Evolutionary conservation across 2,329 filamentous ascomycete species (phyloP).

Genomic region (Penicillium aurantiogriseum): DNA sequence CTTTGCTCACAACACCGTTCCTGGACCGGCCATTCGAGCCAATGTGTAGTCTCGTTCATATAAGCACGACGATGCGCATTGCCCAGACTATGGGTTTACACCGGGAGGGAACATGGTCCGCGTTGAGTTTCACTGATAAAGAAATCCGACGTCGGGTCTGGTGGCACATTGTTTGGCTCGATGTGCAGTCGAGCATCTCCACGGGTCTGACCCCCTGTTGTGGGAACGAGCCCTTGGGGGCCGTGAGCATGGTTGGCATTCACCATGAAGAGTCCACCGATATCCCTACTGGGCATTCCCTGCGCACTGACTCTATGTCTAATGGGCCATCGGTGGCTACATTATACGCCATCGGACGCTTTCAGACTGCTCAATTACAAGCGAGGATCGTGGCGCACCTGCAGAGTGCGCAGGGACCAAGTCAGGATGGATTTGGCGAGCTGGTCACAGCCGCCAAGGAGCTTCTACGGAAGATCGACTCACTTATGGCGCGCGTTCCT

Average conservation of each 20-base stretch:
- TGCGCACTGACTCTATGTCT: background rate
- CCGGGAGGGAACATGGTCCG: background rate
- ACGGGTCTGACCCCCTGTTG: conserved; percentile 19
- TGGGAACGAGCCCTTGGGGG: background rate
- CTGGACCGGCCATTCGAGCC: background rate
- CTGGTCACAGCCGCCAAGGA: background rate
- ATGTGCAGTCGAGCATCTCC: conserved; percentile 21
- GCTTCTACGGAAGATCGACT: background rate
- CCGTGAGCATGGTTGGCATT: background rate
- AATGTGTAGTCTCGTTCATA: background rate
- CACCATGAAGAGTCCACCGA: background rate
- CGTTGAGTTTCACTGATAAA: conserved; percentile 7
- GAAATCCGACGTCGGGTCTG: conserved; percentile 13
- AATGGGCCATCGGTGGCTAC: background rate
- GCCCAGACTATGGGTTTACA: background rate
- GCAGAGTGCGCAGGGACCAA: background rate
- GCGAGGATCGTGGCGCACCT: background rate
- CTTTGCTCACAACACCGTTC: background rate
- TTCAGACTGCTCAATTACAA: background rate
- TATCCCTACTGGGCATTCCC: background rate
- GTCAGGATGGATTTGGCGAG: background rate
- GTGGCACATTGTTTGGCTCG: conserved; percentile 24
- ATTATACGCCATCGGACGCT: background rate
- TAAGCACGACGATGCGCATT: background rate
- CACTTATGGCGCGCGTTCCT: background rate